Conservation (phyloP, 805 yeast species). For the Cyberlindnera saturnus region DNA sequence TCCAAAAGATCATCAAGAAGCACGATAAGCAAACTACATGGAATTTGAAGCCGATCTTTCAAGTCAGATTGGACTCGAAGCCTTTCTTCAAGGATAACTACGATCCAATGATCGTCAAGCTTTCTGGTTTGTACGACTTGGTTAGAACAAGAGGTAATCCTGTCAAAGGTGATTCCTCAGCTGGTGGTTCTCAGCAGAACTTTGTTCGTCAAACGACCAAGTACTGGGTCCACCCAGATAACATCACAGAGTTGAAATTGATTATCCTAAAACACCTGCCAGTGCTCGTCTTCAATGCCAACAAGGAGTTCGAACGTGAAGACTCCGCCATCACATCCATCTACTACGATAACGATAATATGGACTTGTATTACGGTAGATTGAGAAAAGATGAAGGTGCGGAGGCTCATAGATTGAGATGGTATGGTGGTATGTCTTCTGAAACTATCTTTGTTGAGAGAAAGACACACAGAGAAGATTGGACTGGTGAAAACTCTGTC, state of each 20-base stretch:
- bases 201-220: slow-evolving; percentile 98
- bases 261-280: slow-evolving; percentile 92
- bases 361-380: slow-evolving; percentile 92
- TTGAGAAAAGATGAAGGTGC: slow-evolving; percentile 97
- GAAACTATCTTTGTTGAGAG: slow-evolving; percentile 94
- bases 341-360: slow-evolving; percentile 82
- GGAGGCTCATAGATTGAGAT: slow-evolving; percentile 94
- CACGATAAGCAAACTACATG: slow-evolving; percentile 87
- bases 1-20: slow-evolving; percentile 92
- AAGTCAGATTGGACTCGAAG: slow-evolving; percentile 85
- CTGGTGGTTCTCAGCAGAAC: slow-evolving; percentile 98
- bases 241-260: slow-evolving; percentile 91
- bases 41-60: slow-evolving; percentile 85
- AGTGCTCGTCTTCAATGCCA: slow-evolving; percentile 91
- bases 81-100: slow-evolving; percentile 96
- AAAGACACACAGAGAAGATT: slow-evolving; percentile 97
- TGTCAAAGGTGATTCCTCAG: slow-evolving; percentile 87
- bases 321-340: slow-evolving; percentile 97
- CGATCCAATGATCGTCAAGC: slow-evolving; percentile 81
- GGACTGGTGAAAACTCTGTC: slow-evolving; percentile 99
- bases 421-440: slow-evolving; percentile 98
- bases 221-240: slow-evolving; percentile 99
- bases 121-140: slow-evolving; percentile 82
- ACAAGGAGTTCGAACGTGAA: slow-evolving; percentile 90
- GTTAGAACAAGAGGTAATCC: slow-evolving; percentile 97